Base-by-base conservation (phyloP, 108 stramenopile genomes). In the Skeletonema grethae region DNA sequence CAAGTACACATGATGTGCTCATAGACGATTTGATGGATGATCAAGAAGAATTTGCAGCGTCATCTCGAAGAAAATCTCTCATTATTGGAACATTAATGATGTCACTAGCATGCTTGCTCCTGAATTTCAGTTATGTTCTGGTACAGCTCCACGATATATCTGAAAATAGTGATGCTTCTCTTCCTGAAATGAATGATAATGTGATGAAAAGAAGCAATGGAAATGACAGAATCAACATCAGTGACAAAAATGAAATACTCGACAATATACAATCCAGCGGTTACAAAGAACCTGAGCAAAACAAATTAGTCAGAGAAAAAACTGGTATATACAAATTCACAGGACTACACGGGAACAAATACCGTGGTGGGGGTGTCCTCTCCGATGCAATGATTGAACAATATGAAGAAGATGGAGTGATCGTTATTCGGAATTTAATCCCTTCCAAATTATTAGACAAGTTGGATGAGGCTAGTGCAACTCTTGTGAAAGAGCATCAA, bases 381-480 rank as follows among this genome's bases (percentile, higher is more conserved):
- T 69, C 67, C 3, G 65, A 77, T 29, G 76, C 70, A 15, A 77
- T 77, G 76, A 64, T 77, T 7, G 31, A 43, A 16, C 20, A 30
- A n/a, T 77, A 65, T 53, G 76, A 77, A 60, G 64, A 61, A 25
- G 69, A 77, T 65, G 76, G 76, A 16, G 76, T 77, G 16, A 25
- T 77, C 5, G 76, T 71, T 5, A 71, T 77, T 65, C 69, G 76
- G 7, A 77, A 77, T 71, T 53, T 77, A 22, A 53, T 77, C 43
- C 46, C 76, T 4, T 63, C 76, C 3, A 70, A 77, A 39, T 66
- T 77, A 36, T 65, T 77, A 50, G 76, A 77, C 20, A 55, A 70
- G 35, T 66, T 77, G 65, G 64, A 77, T 58, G 12, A 31, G 64
- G 76, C 76, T 16, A 56, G 69, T 18, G 30, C 31, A 10, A 61